Percentiles rank a stretch among this genome's conserved stretches.
These are phyloP conservation scores for Cryptosporidium ubiquitum DNA, from an alignment of 169 alveolate genomes.

Conservation along the genomic window DNA sequence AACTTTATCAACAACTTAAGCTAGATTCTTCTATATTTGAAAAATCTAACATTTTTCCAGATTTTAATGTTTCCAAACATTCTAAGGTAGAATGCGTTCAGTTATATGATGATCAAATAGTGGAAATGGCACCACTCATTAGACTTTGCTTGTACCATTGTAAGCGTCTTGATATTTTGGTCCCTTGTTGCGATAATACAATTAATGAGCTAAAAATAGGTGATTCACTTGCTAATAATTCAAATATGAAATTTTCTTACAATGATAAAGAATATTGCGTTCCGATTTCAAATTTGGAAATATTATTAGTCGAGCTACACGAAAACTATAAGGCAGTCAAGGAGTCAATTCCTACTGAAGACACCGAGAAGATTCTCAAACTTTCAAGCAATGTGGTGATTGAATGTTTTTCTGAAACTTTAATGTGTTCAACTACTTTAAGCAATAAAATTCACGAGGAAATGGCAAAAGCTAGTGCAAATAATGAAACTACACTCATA, in stretches of 20 bases:
- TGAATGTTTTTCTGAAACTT: conserved; percentile 46
- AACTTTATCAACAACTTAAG: conserved; percentile 60
- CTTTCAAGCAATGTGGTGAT: conserved; percentile 5
- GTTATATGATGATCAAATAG: conserved; percentile 40
- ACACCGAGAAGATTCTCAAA: neutral
- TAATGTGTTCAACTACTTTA: conserved; percentile 30
- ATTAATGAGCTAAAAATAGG: neutral
- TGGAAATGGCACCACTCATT: conserved; percentile 46
- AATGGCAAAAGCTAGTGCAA: conserved; percentile 38
- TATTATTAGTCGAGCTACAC: conserved; percentile 18
- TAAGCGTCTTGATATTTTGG: conserved; percentile 44
- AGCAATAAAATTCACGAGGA: conserved; percentile 49
- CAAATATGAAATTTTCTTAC: conserved; percentile 17
- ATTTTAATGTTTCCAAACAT: conserved; percentile 8
- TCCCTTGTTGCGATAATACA: neutral
- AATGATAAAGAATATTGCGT: conserved; percentile 33
- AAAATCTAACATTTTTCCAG: neutral
- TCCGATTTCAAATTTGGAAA: conserved; percentile 18
- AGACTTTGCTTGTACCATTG: conserved; percentile 60
- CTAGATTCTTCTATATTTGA: conserved; percentile 23
- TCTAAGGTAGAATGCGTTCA: conserved; percentile 34
- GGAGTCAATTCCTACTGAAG: conserved; percentile 5
- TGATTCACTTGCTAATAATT: neutral
- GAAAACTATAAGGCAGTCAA: conserved; percentile 22
- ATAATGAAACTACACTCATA: conserved; percentile 2